Conservation (phyloP, 305 asterid genomes). For the Fraxinus floribunda region DNA sequence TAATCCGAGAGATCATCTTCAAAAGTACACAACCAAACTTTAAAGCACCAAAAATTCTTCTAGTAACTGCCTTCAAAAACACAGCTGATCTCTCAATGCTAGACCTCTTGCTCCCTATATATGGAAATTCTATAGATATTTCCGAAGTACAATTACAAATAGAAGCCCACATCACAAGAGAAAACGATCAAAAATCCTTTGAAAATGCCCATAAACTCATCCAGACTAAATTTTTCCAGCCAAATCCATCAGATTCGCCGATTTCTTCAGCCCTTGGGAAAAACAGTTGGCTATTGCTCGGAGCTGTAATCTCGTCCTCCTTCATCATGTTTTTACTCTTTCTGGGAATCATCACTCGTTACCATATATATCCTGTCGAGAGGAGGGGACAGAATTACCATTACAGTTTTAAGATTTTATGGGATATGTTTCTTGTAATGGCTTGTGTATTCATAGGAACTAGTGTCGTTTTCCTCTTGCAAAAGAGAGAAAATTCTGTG, state of each 20-base stretch:
- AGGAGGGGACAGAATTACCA: constrained; percentile 44
- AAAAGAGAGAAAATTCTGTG: constrained; percentile 25
- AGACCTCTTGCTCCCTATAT: constrained; percentile 54
- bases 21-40: constrained; percentile 8
- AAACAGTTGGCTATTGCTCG: constrained; percentile 62
- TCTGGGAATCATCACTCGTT: constrained; percentile 52
- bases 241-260: constrained; percentile 44
- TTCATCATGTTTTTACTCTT: constrained; percentile 50
- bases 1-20: constrained; percentile 37
- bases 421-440: constrained; percentile 60
- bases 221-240: constrained; percentile 39
- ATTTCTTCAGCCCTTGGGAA: constrained; percentile 45
- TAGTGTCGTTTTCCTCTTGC: constrained; percentile 44
- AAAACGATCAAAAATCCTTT: constrained; percentile 29
- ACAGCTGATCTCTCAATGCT: constrained; percentile 52
- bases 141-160: constrained; percentile 43
- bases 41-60: constrained; percentile 37
- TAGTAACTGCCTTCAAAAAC: constrained; percentile 54
- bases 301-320: constrained; percentile 51
- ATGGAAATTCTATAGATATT: constrained; percentile 27
- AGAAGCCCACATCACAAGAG: constrained; percentile 57
- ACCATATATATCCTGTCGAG: constrained; percentile 57
- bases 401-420: constrained; percentile 48
- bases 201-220: constrained; percentile 33
- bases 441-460: constrained; percentile 38